phyloP scores from a whole-genome alignment of 2,329 filamentous ascomycete species.

The Eutypa lata region DNA sequence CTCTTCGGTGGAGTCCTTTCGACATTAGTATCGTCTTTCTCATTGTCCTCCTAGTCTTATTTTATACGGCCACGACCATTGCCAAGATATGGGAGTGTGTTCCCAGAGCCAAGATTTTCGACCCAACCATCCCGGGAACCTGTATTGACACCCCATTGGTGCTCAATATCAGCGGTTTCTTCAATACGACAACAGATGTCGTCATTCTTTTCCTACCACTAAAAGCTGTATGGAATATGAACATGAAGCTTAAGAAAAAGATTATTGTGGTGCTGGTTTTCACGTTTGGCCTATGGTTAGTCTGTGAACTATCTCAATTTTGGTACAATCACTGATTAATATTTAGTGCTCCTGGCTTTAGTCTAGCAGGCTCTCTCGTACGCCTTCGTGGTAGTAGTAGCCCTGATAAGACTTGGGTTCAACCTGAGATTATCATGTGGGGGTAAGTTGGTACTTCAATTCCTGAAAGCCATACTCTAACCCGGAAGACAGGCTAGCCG shows the following conservation, averaged over 20 bases:
- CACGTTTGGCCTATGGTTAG: slow-evolving; percentile 13
- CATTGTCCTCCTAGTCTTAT: slow-evolving; percentile 7
- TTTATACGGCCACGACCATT: slow-evolving; percentile 11
- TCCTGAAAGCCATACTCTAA: too few species aligned
- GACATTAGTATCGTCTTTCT: slow-evolving; percentile 15
- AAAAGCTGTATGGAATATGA: slow-evolving; percentile 12
- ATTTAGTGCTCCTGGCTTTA: slow-evolving; percentile 8
- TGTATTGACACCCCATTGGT: slow-evolving; percentile 10
- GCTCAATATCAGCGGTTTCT: slow-evolving; percentile 14
- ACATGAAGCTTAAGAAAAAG: slow-evolving; percentile 10
- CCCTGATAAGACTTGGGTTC: slow-evolving; percentile 10
- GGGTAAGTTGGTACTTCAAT: too few species aligned
- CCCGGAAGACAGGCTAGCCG: slow-evolving; percentile 7
- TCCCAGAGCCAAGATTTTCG: slow-evolving; percentile 13
- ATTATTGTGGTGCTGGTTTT: slow-evolving; percentile 13
- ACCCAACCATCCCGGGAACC: slow-evolving; percentile 7
- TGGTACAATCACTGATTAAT: slow-evolving; percentile 2
- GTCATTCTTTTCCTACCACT: slow-evolving; percentile 17
- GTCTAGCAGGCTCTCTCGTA: slow-evolving; percentile 5
- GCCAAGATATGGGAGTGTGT: slow-evolving; percentile 17
- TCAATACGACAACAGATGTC: slow-evolving; percentile 17
- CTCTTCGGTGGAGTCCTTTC: slow-evolving; percentile 10
- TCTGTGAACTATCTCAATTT: not conserved
- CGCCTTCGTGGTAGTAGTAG: slow-evolving; percentile 6
- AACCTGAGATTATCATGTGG: slow-evolving; percentile 15